Evolutionary conservation across 1,139 yeast species (phyloP).

Genomic region (Nakaseomyces bracarensis): DNA sequence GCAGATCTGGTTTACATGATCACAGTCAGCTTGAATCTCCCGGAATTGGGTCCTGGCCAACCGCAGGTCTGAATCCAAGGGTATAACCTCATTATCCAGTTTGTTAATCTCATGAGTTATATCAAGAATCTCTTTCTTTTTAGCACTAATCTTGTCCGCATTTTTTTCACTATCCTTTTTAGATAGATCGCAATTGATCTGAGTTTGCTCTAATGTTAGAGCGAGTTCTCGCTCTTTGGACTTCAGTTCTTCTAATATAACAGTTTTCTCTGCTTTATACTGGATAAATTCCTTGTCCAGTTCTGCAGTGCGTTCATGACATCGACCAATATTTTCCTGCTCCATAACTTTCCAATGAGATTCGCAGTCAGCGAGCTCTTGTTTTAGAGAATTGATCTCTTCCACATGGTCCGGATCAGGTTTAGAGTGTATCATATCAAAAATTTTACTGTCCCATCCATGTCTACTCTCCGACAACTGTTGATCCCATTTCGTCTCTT

Average conservation of each 20-base stretch:
- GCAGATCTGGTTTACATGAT: background rate
- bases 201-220: background rate
- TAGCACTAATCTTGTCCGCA: background rate
- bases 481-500: background rate
- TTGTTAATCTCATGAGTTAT: background rate
- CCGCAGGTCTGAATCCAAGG: background rate
- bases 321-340: background rate
- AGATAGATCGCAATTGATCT: background rate
- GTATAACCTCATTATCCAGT: background rate
- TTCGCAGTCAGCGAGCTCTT: background rate
- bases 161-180: background rate
- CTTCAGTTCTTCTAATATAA: background rate
- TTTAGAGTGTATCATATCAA: background rate
- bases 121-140: background rate
- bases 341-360: background rate
- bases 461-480: slow-evolving; percentile 1
- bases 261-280: background rate
- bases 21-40: background rate
- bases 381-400: background rate
- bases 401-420: background rate
- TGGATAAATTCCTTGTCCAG: background rate
- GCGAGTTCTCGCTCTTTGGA: background rate
- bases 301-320: background rate
- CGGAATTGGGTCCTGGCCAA: background rate
- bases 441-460: background rate